Conservation (phyloP, 345 rosid genomes). For the Ceriops zippeliana region DNA sequence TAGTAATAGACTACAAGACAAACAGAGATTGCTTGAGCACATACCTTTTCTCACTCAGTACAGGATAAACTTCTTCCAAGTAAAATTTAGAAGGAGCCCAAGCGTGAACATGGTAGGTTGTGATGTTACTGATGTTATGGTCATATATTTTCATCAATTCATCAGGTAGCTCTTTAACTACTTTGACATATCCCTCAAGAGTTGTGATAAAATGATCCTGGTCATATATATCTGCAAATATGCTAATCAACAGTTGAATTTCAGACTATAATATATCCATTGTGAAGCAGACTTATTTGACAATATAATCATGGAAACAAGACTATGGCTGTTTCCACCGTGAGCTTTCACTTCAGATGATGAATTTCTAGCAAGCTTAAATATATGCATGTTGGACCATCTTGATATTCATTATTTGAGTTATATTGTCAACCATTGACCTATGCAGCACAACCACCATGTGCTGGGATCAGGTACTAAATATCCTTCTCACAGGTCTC, state of each 20-base stretch:
- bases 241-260: slow-evolving; percentile 46
- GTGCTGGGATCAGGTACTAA: too few relatives aligned
- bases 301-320: slow-evolving; percentile 5
- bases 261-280: not conserved
- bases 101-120: slow-evolving; percentile 61
- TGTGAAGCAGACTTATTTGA: not conserved
- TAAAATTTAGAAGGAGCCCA: slow-evolving; percentile 80
- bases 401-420: too few relatives aligned
- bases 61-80: slow-evolving; percentile 56
- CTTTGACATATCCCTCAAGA: slow-evolving; percentile 62
- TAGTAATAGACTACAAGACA: too few relatives aligned
- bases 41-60: slow-evolving; percentile 70
- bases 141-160: slow-evolving; percentile 55
- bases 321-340: not conserved
- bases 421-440: too few relatives aligned
- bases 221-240: slow-evolving; percentile 76
- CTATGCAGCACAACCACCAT: too few relatives aligned
- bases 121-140: slow-evolving; percentile 56
- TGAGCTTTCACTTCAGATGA: not conserved
- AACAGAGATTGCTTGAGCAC: slow-evolving; percentile 15
- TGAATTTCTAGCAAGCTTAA: too few relatives aligned
- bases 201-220: slow-evolving; percentile 69
- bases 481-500: not conserved
- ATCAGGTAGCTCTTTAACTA: slow-evolving; percentile 70
- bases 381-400: too few relatives aligned